Conservation (phyloP, 1,284 basidiomycete species). For the Malassezia brasiliensis region DNA sequence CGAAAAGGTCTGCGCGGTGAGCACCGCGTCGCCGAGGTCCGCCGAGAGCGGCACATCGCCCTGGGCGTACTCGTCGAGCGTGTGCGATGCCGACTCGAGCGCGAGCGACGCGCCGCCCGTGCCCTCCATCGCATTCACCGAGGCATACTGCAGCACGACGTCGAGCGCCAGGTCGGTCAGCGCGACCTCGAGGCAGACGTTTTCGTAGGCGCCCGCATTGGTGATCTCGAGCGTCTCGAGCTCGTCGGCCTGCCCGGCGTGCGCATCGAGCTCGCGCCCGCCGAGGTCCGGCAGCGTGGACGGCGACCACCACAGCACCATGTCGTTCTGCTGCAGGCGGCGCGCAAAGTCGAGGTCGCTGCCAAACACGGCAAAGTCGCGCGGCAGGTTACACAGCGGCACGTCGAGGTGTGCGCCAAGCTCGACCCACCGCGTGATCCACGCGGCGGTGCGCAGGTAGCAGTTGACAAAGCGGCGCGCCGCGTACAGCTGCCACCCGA, state of each 20-base stretch:
- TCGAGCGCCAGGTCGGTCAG: conserved; percentile 88
- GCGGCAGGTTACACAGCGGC: conserved; percentile 77
- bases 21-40: conserved; percentile 71
- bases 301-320: conserved; percentile 88
- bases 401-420: conserved; percentile 85
- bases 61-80: conserved; percentile 77
- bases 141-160: conserved; percentile 81
- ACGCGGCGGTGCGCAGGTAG: conserved; percentile 67
- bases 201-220: conserved; percentile 76
- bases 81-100: conserved; percentile 77
- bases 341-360: conserved; percentile 87
- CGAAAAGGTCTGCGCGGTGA: conserved; percentile 80
- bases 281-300: conserved; percentile 76
- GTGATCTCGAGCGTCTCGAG: conserved; percentile 77
- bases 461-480: conserved; percentile 65
- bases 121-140: conserved; percentile 94
- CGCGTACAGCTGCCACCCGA: conserved; percentile 54
- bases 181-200: conserved; percentile 82
- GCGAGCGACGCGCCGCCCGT: conserved; percentile 64
- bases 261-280: conserved; percentile 77
- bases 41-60: conserved; percentile 59
- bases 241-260: conserved; percentile 50
- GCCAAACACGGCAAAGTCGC: conserved; percentile 74
- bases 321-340: conserved; percentile 72
- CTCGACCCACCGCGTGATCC: conserved; percentile 71